phyloP scores from a whole-genome alignment of 2,329 filamentous ascomycete genomes.

The Zymoseptoria crescenta region DNA sequence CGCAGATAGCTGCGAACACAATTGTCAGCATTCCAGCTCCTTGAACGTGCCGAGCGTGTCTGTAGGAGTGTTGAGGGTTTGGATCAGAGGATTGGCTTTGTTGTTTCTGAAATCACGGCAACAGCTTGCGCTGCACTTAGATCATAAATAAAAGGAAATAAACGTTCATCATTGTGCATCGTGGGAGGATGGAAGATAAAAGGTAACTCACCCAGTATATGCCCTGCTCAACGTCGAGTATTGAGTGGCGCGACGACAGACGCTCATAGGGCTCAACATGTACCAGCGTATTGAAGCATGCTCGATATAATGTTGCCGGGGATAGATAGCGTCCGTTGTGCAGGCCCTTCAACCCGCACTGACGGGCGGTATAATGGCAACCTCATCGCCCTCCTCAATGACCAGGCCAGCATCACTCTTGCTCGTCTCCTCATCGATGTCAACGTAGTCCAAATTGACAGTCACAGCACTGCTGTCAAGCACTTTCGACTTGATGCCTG shows the following conservation, averaged over 20 bases:
- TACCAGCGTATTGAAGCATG: background rate
- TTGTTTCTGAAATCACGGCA: background rate
- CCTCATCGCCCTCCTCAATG: conserved; percentile 69
- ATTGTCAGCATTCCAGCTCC: background rate
- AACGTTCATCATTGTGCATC: background rate
- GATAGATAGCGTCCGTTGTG: background rate
- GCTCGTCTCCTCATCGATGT: conserved; percentile 48
- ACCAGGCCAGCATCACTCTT: conserved; percentile 37
- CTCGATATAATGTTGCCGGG: too few species aligned
- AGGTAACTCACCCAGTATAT: background rate
- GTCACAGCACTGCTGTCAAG: conserved; percentile 68
- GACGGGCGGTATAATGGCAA: conserved; percentile 80
- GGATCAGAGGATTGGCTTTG: conserved; percentile 1
- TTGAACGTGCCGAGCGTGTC: background rate
- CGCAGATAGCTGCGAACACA: background rate
- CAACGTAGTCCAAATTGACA: conserved; percentile 73
- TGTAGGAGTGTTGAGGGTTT: background rate
- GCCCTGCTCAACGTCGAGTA: background rate
- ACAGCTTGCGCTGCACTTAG: conserved; percentile 1
- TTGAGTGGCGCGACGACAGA: background rate
- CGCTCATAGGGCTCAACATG: background rate
- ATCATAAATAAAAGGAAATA: conserved; percentile 3
- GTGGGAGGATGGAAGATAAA: background rate
- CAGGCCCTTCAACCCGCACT: conserved; percentile 60
- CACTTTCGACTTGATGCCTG: conserved; percentile 60